A percentile compares a stretch with the other conserved stretches of the same genome.
phyloP scores from a whole-genome alignment of 2,329 filamentous ascomycete genomes.

The Talaromyces sp. region DNA sequence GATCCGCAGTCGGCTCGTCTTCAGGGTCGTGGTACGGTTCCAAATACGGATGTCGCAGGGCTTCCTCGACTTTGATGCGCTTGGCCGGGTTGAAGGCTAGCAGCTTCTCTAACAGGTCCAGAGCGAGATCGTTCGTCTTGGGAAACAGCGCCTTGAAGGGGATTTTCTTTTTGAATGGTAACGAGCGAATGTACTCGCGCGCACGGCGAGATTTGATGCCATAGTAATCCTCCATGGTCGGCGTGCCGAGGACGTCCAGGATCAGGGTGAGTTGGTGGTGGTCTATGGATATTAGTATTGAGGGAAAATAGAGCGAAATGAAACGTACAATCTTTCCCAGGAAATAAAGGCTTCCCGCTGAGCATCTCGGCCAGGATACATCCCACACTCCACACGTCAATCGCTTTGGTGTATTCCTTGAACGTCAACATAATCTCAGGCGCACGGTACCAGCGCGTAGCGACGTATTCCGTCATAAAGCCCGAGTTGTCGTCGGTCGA shows the following conservation, averaged over 20 bases:
- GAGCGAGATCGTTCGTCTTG: slow-evolving; percentile 94
- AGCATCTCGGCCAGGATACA: slow-evolving; percentile 99
- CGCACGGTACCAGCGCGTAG: slow-evolving; percentile 96
- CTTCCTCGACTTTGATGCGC: slow-evolving; percentile 96
- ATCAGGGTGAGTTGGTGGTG: slow-evolving; percentile 98
- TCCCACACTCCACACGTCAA: slow-evolving; percentile 98
- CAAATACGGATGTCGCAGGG: slow-evolving; percentile 93
- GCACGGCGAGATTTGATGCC: slow-evolving; percentile 98
- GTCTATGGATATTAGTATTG: slow-evolving; percentile 49
- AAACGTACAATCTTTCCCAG: slow-evolving; percentile 89
- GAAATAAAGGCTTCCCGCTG: slow-evolving; percentile 95
- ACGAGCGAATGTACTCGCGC: slow-evolving; percentile 93
- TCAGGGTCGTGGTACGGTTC: slow-evolving; percentile 99
- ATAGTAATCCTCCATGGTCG: slow-evolving; percentile 99
- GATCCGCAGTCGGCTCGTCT: slow-evolving; percentile 92
- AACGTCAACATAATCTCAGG: slow-evolving; percentile 99
- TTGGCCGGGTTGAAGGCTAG: slow-evolving; percentile 98
- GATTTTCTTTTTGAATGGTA: slow-evolving; percentile 99
- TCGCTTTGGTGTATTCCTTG: slow-evolving; percentile 99
- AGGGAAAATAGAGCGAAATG: not conserved
- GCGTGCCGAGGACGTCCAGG: slow-evolving; percentile 91
- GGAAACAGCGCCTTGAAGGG: slow-evolving; percentile 96
- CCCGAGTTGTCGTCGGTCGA: slow-evolving; percentile 99
- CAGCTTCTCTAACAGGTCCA: slow-evolving; percentile 91
- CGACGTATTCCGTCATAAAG: slow-evolving; percentile 99